A percentile compares a stretch with the other conserved stretches of the same genome.
phyloP scores from a whole-genome alignment of 805 yeast genomes.

The Metschnikowia aberdeeniae region DNA sequence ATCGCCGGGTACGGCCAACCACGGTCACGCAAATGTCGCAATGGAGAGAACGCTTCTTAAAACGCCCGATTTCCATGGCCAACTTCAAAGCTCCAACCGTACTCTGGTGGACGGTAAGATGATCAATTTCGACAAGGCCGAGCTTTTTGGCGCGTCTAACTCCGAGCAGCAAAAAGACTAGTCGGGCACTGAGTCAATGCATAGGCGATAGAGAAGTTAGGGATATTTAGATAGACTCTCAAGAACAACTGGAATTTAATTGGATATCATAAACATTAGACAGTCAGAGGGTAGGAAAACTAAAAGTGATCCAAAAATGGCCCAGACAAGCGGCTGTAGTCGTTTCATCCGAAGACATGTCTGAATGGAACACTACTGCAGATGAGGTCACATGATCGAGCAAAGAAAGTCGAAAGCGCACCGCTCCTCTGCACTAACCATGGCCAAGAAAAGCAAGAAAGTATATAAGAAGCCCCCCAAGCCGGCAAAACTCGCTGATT shows the following conservation, averaged over 20 bases:
- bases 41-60: constrained; percentile 23
- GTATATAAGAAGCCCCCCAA: constrained; percentile 8
- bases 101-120: constrained; percentile 37
- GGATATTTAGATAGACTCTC: background rate
- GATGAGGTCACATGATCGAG: constrained; percentile 7
- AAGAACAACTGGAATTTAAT: too few relatives aligned
- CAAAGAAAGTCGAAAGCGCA: constrained; percentile 1
- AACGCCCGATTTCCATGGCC: constrained; percentile 40
- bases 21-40: constrained; percentile 6
- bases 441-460: background rate
- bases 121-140: constrained; percentile 40
- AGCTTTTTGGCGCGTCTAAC: constrained; percentile 19
- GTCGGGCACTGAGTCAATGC: constrained; percentile 7
- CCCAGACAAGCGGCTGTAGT: too few relatives aligned
- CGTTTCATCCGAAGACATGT: too few relatives aligned
- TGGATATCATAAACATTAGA: too few relatives aligned
- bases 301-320: too few relatives aligned
- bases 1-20: constrained; percentile 57
- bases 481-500: constrained; percentile 8
- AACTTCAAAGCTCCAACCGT: constrained; percentile 16
- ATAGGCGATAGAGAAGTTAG: background rate
- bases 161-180: constrained; percentile 14
- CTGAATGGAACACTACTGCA: background rate
- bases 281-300: too few relatives aligned
- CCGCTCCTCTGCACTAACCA: background rate